These are phyloP conservation scores for Eutrema japonicum DNA, from an alignment of 345 rosid genomes.

Conservation along the genomic window DNA sequence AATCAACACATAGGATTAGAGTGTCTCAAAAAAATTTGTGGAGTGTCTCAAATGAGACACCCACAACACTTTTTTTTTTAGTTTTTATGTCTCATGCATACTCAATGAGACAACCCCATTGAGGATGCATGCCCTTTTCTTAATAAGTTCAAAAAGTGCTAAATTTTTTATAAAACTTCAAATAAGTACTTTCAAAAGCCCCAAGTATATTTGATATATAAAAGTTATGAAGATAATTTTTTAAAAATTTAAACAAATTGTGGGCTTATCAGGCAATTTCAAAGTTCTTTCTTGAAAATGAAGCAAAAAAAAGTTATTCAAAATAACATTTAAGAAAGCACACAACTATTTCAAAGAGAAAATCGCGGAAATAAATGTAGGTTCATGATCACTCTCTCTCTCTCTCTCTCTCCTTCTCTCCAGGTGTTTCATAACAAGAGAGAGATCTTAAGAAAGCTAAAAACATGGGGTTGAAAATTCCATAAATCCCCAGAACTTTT, in stretches of 20 bases:
- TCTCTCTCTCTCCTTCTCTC: constrained; percentile 2
- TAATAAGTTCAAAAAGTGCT: too few species aligned
- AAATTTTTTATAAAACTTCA: too few species aligned
- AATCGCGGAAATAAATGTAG: constrained; percentile 45
- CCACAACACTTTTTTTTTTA: too few species aligned
- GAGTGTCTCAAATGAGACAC: too few species aligned
- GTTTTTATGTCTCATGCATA: too few species aligned
- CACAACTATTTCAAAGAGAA: constrained; percentile 29
- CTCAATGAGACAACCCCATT: too few species aligned
- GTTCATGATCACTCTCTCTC: constrained; percentile 28
- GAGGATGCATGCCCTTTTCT: too few species aligned
- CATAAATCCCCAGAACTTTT: constrained; percentile 49
- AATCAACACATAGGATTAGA: too few species aligned
- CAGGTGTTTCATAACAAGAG: constrained; percentile 33
- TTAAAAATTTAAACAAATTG: neutral
- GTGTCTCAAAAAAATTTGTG: too few species aligned
- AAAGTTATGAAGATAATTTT: neutral
- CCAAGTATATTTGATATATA: neutral
- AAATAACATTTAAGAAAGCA: constrained; percentile 15
- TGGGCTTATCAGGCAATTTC: neutral
- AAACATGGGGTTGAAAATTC: constrained; percentile 55
- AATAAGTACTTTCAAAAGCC: too few species aligned
- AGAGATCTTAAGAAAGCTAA: constrained; percentile 50
- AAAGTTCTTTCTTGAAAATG: constrained; percentile 1
- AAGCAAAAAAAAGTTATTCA: constrained; percentile 2